Evolutionary conservation across 1,139 yeast species (phyloP), one percentile per base, ranked within the genome.

Genomic region (Yamadazyma aaseri): DNA sequence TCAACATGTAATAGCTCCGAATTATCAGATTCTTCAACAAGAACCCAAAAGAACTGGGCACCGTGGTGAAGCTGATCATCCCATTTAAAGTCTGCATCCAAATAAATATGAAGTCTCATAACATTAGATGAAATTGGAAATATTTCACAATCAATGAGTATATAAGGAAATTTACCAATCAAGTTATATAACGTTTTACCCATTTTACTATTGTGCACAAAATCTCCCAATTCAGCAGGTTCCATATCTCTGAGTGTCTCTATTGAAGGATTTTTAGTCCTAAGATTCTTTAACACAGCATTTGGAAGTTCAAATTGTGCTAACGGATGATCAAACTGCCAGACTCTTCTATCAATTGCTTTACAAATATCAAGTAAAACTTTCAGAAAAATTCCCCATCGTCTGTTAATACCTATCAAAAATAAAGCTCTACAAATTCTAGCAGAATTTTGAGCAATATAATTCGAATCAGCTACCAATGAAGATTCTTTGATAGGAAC

Each of bases 401-500:
- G 70, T 46, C 97, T 71, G 51, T 86, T 85, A 29, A 90, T 67
- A 25, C 96, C 94, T 43, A 94, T 79, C 40, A 90, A 63, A 49
- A 94, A 89, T 32, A 94, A 65, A 0, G 98, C 97, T 17, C 98
- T 74, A 48, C 95, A 78, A 22, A 94, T 92, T 65, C 99, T 79
- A 1, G 92, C 89, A 2, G 97, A 76, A 49, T 94, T 94, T 52
- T 94, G 98, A 1, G 97, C 97, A 39, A 94, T 95, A 55, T 92
- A 94, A 42, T 86, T 85, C 26, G 89, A 73, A 58, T 94, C 98
- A 0, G 97, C 86, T 2, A 79, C 68, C 41, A 94, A 65, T 0
- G 97, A 85, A 1, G 97, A 80, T 41, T 89, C 96, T 45, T 73
- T 75, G 24, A 90, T 76, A 8, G 58, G 50, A 0, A 89, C 79